Evolutionary conservation across 768 basidiomycete genomes (phyloP), one percentile per base, ranked within the genome.

Genomic region (Clavaria fumosa): DNA sequence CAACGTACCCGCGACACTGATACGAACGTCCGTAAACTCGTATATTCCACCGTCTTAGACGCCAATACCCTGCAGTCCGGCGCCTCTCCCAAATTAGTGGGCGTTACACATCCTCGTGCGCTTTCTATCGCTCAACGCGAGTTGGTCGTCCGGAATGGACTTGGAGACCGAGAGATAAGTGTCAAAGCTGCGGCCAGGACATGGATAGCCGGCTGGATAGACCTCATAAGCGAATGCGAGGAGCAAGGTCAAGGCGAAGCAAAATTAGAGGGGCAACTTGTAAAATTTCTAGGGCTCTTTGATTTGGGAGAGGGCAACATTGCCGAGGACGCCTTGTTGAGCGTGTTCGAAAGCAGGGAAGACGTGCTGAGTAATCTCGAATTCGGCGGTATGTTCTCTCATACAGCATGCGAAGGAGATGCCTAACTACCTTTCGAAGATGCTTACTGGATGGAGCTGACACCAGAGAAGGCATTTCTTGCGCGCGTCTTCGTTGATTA

Each of bases 401-500:
- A 24, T 35, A 37, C 21, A 14, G 22, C 2, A 23, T 34, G 21
- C 12, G 12, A 18, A 12, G 15, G 10, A 18, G 15, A 12, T 7
- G 11, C 34, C 19, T 36, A 18, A 40, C 27, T 37, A 34, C 32
- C 38, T 31, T 23, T 39, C 34, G 18, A 18, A 88, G 91, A 78
- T 20, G 51, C 53, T 0, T 96, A 70, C 53, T 96, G 88, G 83
- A 51, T 53, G 0, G 44, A 58, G 1, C 54, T 91, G 14, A 78
- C 75, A 0, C 75, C 84, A 0, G 82, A 86, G 49, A 75, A 66
- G 30, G 76, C 78, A 0, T 83, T 91, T 51, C 67, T 96, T 12
- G 79, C 72, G 0, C 75, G 90, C 4, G 79, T 84, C 7, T 91
- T 80, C 52, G 74, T 81, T 3, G 77, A 88, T 22, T 71, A 84